Evolutionary conservation across 345 rosid species (phyloP).

Genomic region (Eucalyptus fibrosa): DNA sequence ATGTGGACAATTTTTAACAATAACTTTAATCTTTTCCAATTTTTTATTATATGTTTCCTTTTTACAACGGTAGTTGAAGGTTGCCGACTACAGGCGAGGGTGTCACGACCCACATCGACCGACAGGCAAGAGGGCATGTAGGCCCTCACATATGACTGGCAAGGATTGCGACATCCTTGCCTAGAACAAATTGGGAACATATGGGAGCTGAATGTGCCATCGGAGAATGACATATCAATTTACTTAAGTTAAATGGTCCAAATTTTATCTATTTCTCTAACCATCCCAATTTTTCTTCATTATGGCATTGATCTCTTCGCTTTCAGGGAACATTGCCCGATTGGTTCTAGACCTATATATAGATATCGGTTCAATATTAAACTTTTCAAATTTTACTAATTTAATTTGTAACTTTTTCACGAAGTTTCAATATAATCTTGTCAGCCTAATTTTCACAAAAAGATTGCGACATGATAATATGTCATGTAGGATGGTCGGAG

Average conservation of each 20-base stretch:
- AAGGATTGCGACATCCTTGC: rapidly evolving
- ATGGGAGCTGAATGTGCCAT: not conserved
- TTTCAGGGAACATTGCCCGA: rapidly evolving
- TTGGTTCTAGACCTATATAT: rapidly evolving
- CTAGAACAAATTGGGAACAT: not conserved
- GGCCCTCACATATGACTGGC: not conserved
- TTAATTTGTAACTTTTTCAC: not conserved
- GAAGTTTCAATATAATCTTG: not conserved
- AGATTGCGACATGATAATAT: too few species aligned
- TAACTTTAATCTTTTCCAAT: too few species aligned
- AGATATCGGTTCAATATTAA: rapidly evolving
- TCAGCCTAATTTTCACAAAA: rapidly evolving
- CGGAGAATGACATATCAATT: not conserved
- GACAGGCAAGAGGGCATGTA: not conserved
- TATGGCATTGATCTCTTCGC: not conserved
- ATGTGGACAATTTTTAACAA: too few species aligned
- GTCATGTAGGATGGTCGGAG: too few species aligned
- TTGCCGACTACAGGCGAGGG: rapidly evolving
- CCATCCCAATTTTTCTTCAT: not conserved
- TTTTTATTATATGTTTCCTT: too few species aligned
- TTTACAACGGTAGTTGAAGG: not conserved
- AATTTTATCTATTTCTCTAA: not conserved
- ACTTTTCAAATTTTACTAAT: not conserved
- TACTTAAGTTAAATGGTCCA: not conserved
- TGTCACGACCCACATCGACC: rapidly evolving